phyloP scores from a whole-genome alignment of 805 yeast species.

The Saccharomycopsis capsularis region DNA sequence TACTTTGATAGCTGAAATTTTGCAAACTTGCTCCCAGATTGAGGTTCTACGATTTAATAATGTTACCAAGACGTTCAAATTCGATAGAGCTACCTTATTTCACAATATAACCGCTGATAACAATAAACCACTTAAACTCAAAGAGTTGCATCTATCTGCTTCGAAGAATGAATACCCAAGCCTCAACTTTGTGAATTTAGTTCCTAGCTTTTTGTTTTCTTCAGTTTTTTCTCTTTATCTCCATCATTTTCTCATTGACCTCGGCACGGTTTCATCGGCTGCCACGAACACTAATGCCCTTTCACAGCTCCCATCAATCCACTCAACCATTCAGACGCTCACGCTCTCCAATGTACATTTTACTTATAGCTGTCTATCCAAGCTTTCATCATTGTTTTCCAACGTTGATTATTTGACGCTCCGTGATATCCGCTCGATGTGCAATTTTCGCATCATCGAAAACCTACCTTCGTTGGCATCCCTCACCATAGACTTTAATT shows the following conservation, averaged over 20 bases:
- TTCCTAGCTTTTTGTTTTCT: background rate
- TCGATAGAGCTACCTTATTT: background rate
- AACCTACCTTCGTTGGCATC: background rate
- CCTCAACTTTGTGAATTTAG: background rate
- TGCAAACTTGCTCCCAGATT: background rate
- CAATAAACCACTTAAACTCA: background rate
- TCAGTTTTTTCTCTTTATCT: background rate
- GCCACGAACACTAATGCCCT: background rate
- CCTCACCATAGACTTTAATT: conserved; percentile 1
- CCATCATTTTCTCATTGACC: background rate
- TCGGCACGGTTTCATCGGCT: background rate
- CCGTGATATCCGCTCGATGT: background rate
- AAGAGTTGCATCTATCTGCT: background rate
- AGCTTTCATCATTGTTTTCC: background rate
- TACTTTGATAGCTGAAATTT: background rate
- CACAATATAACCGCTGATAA: too few relatives aligned
- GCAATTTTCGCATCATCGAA: background rate
- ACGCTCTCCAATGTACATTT: background rate
- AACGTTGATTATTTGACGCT: background rate
- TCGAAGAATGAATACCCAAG: background rate
- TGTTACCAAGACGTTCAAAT: background rate
- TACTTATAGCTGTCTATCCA: background rate
- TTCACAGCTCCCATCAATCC: background rate
- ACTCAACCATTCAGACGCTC: background rate
- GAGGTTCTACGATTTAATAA: background rate